Evolutionary conservation across 2,329 filamentous ascomycete species (phyloP).

Genomic region (Hymenoscyphus salicellus): DNA sequence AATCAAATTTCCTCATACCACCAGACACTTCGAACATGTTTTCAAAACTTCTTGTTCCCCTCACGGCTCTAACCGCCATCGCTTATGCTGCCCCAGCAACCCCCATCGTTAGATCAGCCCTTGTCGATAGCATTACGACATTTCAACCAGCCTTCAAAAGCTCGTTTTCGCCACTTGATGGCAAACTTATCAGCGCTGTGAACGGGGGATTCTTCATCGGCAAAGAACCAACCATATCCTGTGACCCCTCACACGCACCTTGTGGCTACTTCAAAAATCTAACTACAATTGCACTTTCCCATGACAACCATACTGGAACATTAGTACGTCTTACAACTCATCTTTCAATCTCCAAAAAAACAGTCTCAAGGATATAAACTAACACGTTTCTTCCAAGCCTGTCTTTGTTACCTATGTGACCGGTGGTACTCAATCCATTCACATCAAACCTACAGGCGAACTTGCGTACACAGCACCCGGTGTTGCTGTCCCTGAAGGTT

Average conservation of each 20-base stretch:
- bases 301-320: not conserved
- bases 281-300: not conserved
- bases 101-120: not conserved
- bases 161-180: not conserved
- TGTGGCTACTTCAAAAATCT: not conserved
- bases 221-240: not conserved
- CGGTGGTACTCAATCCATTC: not conserved
- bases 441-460: not conserved
- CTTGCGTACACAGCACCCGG: not conserved
- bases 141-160: not conserved
- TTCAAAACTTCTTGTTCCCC: not conserved
- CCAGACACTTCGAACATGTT: not conserved
- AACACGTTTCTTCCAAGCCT: not conserved
- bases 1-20: too few relatives aligned
- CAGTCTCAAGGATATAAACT: not conserved
- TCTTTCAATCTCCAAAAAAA: not conserved
- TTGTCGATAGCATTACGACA: not conserved
- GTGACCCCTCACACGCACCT: not conserved
- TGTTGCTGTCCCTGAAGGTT: not conserved
- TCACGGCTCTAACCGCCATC: not conserved
- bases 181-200: not conserved
- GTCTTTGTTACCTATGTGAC: not conserved
- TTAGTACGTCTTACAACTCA: not conserved
- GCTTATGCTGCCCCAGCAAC: not conserved
- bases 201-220: not conserved